Conservation (phyloP, 2,329 filamentous ascomycete genomes). For the Colletotrichum lindemuthianum region DNA sequence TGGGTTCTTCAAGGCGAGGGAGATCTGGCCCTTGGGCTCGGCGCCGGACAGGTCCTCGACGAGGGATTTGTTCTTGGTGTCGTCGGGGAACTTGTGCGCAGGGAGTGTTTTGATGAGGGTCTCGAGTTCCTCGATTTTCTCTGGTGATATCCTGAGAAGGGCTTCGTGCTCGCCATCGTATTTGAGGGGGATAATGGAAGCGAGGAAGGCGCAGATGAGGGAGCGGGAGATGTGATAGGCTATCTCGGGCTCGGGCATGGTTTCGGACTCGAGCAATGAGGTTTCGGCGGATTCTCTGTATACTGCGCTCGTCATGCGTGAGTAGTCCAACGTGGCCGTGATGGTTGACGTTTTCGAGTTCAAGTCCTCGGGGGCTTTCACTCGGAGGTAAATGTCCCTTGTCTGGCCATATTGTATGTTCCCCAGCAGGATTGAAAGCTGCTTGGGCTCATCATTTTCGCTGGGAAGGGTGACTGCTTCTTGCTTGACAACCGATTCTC, state of each 20-base stretch:
- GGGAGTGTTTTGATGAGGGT: conserved; percentile 48
- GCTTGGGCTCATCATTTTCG: conserved; percentile 20
- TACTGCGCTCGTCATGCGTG: conserved; percentile 36
- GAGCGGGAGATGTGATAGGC: conserved; percentile 65
- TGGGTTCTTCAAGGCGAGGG: conserved; percentile 53
- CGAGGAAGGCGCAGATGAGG: conserved; percentile 59
- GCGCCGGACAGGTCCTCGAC: conserved; percentile 58
- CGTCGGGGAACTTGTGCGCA: conserved; percentile 43
- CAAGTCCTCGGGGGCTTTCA: conserved; percentile 39
- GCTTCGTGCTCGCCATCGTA: conserved; percentile 49
- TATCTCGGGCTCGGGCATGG: conserved; percentile 46
- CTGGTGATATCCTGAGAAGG: not conserved
- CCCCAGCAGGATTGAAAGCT: conserved; percentile 55
- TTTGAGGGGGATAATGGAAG: conserved; percentile 53
- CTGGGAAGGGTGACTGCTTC: conserved; percentile 37
- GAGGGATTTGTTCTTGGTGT: conserved; percentile 57
- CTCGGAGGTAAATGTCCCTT: conserved; percentile 62
- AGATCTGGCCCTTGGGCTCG: conserved; percentile 59
- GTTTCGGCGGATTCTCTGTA: conserved; percentile 21
- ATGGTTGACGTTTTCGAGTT: conserved; percentile 12
- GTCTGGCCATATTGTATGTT: conserved; percentile 71
- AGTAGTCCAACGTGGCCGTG: conserved; percentile 36
- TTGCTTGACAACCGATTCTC: conserved; percentile 50
- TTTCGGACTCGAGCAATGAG: conserved; percentile 37
- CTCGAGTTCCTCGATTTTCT: conserved; percentile 40